Conservation (phyloP, 2,329 filamentous ascomycete genomes). For the Cercospora janseana region DNA sequence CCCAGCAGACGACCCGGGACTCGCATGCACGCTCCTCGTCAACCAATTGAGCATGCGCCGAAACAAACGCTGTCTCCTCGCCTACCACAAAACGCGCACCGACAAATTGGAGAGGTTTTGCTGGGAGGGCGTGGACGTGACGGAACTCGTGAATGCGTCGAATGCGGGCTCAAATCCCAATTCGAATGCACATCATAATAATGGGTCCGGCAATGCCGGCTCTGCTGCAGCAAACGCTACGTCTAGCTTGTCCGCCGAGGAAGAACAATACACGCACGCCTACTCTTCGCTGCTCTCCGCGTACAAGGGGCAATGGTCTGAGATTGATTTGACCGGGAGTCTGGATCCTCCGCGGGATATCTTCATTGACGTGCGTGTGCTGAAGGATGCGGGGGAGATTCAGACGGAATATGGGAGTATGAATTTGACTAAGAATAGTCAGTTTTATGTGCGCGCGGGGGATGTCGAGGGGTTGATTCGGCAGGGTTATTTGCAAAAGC, state of each 20-base stretch:
- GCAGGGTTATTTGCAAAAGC: slow-evolving; percentile 89
- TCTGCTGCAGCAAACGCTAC: slow-evolving; percentile 11
- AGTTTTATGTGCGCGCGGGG: slow-evolving; percentile 93
- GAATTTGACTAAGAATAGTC: slow-evolving; percentile 94
- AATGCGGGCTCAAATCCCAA: slow-evolving; percentile 33
- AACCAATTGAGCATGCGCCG: slow-evolving; percentile 93
- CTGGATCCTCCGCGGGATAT: slow-evolving; percentile 91
- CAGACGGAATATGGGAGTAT: slow-evolving; percentile 99
- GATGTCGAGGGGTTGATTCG: slow-evolving; percentile 93
- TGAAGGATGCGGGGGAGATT: slow-evolving; percentile 97
- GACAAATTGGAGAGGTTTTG: slow-evolving; percentile 92
- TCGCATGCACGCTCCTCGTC: slow-evolving; percentile 84
- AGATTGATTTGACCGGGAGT: slow-evolving; percentile 91
- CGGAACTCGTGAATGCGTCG: slow-evolving; percentile 59
- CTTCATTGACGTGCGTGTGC: slow-evolving; percentile 92
- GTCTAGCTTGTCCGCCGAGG: slow-evolving; percentile 73
- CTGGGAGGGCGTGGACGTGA: slow-evolving; percentile 83
- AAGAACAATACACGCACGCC: slow-evolving; percentile 91
- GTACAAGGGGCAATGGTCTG: slow-evolving; percentile 97
- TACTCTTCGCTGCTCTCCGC: slow-evolving; percentile 91
- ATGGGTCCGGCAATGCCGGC: neutral
- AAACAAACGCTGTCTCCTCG: slow-evolving; percentile 92
- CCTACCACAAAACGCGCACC: slow-evolving; percentile 85
- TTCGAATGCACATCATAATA: slow-evolving; percentile 13
- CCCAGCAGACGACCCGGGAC: slow-evolving; percentile 75